Conservation (phyloP, 2,329 filamentous ascomycete genomes). For the Geosmithia morbida region DNA sequence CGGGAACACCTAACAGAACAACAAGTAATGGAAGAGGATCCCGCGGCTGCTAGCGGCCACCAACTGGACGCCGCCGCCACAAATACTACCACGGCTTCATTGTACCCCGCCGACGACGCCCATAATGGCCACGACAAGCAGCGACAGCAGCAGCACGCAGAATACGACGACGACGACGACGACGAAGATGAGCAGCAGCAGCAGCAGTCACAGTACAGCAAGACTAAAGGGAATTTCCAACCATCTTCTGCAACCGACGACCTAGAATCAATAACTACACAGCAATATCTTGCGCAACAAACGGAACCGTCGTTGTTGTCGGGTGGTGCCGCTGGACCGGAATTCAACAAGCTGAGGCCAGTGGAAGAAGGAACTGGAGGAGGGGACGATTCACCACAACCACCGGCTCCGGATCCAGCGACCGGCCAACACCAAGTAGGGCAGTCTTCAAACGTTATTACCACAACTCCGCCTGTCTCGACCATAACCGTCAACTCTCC, state of each 20-base stretch:
- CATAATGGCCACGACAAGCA: neutral
- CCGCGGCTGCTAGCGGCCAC: neutral
- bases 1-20: no score
- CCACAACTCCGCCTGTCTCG: neutral
- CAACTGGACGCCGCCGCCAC: neutral
- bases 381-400: neutral
- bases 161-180: neutral
- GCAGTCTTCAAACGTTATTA: neutral
- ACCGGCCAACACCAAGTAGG: neutral
- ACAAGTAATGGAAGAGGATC: constrained; percentile 1
- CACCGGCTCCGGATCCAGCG: neutral
- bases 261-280: no score
- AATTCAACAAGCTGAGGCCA: neutral
- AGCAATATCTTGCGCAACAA: no score
- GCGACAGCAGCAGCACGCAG: neutral
- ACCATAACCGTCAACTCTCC: neutral
- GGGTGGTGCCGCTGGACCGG: no score
- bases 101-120: neutral
- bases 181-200: neutral
- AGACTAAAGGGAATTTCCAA: neutral
- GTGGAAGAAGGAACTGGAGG: no score
- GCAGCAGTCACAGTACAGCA: neutral
- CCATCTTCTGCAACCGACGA: no score
- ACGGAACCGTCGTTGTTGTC: neutral
- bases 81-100: neutral